Base-by-base conservation (phyloP, 352 stramenopile species). In the Globisporangium uncinulatum region DNA sequence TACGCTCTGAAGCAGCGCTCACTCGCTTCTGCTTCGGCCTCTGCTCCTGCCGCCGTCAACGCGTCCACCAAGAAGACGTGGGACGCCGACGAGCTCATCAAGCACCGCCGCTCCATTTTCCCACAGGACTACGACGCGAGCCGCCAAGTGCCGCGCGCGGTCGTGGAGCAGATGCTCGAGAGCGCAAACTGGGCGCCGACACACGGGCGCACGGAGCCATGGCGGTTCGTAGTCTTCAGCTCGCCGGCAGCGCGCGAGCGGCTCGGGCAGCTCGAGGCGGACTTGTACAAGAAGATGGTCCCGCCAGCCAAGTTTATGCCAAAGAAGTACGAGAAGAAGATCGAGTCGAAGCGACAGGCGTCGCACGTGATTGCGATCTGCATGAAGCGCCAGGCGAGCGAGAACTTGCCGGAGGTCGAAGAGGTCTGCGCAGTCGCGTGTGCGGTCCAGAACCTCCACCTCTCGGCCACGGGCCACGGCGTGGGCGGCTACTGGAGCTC, bases 401-500 rank as follows among this genome's bases (percentile, higher is more conserved):
- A 88, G 60, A 79, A 79, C 34, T 72, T 94, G 44, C 83, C 85
- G 4, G 85, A 94, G 61, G 73, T 86, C 61, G 85, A 94, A 67
- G 85, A 94, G 55, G 67, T 94, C 36, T 86, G 75, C 52, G 67
- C 83, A 0, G 76, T 88, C 9, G 85, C 85, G 7, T 87, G 73
- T 34, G 85, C 85, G 15, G 83, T 94, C 52, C 83, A 94, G 62
- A 94, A 94, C 70, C 83, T 94, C 73, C 85, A 94, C 63, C 59
- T 94, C 5, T 65, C 76, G 37, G 85, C 85, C 4, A 76, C 80
- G 1, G 75, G 78, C 1, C 71, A 92, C 53, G 67, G 60, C 42
- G 69, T 95, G 20, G 85, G 77, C 19, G 85, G 76, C n/a, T 95
- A 95, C 74, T 95, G 85, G 85, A 92, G 80, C 72, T 95, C 85